Evolutionary conservation across 2,329 filamentous ascomycete species (phyloP).

Genomic region (Colletotrichum falcatum): DNA sequence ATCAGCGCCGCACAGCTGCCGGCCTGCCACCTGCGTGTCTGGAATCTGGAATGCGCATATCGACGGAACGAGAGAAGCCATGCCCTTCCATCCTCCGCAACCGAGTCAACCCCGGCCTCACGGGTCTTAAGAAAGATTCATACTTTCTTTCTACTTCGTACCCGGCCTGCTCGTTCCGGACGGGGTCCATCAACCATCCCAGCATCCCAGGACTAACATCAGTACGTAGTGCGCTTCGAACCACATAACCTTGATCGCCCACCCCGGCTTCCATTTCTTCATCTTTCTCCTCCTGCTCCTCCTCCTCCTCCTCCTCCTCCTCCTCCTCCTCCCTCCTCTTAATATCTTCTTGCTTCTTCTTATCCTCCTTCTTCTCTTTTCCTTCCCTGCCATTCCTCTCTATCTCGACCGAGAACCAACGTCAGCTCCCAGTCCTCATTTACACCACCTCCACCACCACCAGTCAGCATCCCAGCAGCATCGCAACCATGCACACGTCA

Average conservation of each 20-base stretch:
- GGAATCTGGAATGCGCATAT: constrained; percentile 27
- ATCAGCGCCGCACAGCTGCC: not conserved
- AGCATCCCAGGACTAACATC: not conserved
- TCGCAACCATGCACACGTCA: constrained; percentile 61
- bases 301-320: too few relatives aligned
- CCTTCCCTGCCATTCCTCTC: not conserved
- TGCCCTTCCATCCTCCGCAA: constrained; percentile 13
- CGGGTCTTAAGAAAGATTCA: not conserved
- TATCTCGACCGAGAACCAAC: not conserved
- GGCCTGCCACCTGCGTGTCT: constrained; percentile 19
- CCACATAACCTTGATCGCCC: constrained; percentile 24
- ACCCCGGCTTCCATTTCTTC: not conserved
- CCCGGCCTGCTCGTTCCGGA: not conserved
- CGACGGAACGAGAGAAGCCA: not conserved
- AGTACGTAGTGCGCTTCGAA: not conserved
- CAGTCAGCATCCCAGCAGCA: not conserved
- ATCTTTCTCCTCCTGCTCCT: not conserved
- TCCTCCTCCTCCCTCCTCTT: not conserved
- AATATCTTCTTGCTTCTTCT: too few relatives aligned
- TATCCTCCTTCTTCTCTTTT: not conserved
- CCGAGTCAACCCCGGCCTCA: constrained; percentile 19
- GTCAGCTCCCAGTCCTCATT: constrained; percentile 8
- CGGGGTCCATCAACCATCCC: not conserved
- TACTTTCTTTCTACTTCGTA: not conserved
- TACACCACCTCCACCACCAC: not conserved